A percentile compares a stretch with the other conserved stretches of the same genome.
phyloP scores from a whole-genome alignment of 768 basidiomycete species.

The Suillus ampliporus region DNA sequence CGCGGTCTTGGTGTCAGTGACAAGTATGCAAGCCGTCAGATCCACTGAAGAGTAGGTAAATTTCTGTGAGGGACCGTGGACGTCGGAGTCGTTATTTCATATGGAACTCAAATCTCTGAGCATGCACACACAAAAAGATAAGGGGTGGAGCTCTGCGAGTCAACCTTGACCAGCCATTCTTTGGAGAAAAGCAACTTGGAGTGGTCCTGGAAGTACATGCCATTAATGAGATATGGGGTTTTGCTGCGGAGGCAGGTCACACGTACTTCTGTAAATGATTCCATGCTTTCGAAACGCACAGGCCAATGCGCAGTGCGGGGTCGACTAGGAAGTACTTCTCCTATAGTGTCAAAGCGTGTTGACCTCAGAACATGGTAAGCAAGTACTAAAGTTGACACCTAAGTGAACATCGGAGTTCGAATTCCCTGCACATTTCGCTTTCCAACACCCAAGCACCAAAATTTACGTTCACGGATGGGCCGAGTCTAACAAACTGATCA shows the following conservation, averaged over 20 bases:
- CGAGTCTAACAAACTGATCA: constrained; percentile 1
- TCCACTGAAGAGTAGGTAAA: constrained; percentile 61
- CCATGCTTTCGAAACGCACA: constrained; percentile 41
- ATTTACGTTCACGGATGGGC: constrained; percentile 6
- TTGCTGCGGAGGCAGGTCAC: constrained; percentile 3
- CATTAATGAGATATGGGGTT: constrained; percentile 2
- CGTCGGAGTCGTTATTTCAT: constrained; percentile 3
- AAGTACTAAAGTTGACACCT: no score
- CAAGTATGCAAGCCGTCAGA: constrained; percentile 60
- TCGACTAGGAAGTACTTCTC: background rate
- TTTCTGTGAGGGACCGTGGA: constrained; percentile 52
- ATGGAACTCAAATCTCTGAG: constrained; percentile 5
- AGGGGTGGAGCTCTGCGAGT: constrained; percentile 61
- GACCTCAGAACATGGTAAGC: constrained; percentile 3
- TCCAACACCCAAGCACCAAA: constrained; percentile 5
- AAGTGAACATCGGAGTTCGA: constrained; percentile 20
- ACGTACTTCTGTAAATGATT: constrained; percentile 52
- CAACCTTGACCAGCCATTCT: constrained; percentile 78
- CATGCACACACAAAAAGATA: constrained; percentile 72
- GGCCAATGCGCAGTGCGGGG: background rate
- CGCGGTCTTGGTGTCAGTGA: constrained; percentile 76
- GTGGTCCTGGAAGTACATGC: constrained; percentile 50
- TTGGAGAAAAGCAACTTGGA: constrained; percentile 60
- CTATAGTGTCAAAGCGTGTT: background rate
- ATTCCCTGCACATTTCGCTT: background rate